These are phyloP conservation scores for Ceratocystis huliohia DNA, from an alignment of 2,329 filamentous ascomycete genomes.

Conservation along the genomic window DNA sequence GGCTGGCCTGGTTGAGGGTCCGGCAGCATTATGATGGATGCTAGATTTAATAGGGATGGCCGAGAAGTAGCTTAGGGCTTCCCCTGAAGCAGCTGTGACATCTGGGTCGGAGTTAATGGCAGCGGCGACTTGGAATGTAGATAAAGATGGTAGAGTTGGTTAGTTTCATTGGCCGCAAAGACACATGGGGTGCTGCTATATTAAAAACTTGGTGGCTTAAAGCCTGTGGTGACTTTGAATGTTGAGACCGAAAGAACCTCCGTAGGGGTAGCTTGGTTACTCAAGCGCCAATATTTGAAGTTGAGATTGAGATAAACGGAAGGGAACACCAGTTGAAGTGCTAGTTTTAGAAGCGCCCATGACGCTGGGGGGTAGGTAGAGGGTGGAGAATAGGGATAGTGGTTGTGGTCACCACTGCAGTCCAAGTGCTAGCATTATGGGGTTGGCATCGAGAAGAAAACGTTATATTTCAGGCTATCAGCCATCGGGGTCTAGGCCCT, in stretches of 20 bases:
- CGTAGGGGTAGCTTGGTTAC: conserved; percentile 21
- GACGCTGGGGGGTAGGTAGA: neutral
- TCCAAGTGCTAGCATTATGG: neutral
- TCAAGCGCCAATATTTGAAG: conserved; percentile 26
- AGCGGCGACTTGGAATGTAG: conserved; percentile 24
- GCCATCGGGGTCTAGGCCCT: no score
- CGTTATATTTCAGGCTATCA: no score
- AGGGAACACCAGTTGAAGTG: neutral
- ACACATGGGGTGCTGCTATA: neutral
- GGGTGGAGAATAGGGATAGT: neutral
- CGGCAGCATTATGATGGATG: no score
- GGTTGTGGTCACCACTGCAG: neutral
- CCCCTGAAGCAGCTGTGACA: neutral
- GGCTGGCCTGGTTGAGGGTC: neutral
- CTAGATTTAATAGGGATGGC: no score
- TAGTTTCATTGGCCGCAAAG: neutral
- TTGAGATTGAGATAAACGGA: neutral
- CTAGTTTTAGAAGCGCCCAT: neutral
- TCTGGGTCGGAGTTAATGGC: neutral
- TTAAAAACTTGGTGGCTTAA: neutral
- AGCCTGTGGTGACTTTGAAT: conserved; percentile 23
- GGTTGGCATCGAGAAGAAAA: neutral
- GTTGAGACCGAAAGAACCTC: conserved; percentile 26
- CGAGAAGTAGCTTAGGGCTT: neutral
- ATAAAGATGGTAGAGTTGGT: conserved; percentile 27